Conservation (phyloP, 2,329 filamentous ascomycete genomes). For the Emergomyces africanus region DNA sequence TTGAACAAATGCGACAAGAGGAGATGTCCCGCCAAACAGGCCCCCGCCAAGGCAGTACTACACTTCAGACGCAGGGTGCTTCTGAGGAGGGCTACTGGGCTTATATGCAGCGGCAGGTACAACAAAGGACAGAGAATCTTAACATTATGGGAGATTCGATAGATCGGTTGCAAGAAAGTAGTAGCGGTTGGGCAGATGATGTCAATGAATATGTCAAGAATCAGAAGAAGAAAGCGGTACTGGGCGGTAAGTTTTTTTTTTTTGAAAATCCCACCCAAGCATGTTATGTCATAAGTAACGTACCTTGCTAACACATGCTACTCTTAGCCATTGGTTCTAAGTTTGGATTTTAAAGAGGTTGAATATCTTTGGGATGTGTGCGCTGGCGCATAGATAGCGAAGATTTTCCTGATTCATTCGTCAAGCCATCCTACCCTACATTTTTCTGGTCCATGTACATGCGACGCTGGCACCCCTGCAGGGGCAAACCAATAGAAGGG, state of each 20-base stretch:
- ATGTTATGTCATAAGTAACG: neutral
- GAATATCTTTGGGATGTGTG: neutral
- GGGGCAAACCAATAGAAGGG: neutral
- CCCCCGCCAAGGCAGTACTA: constrained; percentile 13
- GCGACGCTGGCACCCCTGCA: neutral
- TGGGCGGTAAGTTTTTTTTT: constrained; percentile 42
- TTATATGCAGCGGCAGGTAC: constrained; percentile 75
- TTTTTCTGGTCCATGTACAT: neutral
- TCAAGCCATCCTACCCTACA: neutral
- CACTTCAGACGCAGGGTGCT: constrained; percentile 10
- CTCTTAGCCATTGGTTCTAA: constrained; percentile 31
- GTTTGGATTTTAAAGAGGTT: constrained; percentile 26
- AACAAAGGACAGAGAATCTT: constrained; percentile 81
- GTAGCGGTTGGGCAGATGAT: constrained; percentile 72
- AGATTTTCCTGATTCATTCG: neutral
- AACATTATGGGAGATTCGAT: constrained; percentile 73
- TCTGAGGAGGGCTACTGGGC: constrained; percentile 57
- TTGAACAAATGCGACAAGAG: constrained; percentile 65
- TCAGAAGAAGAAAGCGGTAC: constrained; percentile 75
- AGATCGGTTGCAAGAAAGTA: constrained; percentile 68
- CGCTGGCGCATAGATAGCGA: neutral
- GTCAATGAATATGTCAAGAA: constrained; percentile 74
- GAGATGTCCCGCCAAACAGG: constrained; percentile 38
- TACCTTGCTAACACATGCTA: neutral
- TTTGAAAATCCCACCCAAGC: neutral